Base-by-base conservation (phyloP, 805 yeast species). In the Suhomyces vadensis region DNA sequence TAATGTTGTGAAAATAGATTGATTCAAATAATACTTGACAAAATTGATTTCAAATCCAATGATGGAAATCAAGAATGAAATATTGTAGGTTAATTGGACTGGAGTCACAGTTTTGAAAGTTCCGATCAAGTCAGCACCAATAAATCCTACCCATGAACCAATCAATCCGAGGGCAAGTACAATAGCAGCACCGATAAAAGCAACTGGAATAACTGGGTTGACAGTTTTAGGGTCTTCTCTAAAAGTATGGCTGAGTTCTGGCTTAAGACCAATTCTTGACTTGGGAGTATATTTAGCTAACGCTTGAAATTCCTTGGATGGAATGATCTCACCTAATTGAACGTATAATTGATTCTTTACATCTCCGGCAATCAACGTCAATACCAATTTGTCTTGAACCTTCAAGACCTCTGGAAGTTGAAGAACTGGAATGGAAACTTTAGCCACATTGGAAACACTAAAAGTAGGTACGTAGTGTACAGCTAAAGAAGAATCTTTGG, bases 181-280 rank as follows among this genome's bases (percentile, higher is more conserved):
- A 10, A 68, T 50, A 10, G 80, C 74, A 5, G 65, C 65, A 3
- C 65, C 68, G 14, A 74, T 69, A 54, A 85, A 83, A 0, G 73
- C 52, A 7, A 73, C 49, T 2, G 91, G 83, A 19, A 85, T 50
- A 2, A 71, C 48, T 6, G 79, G 64, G 43, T 77, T 67, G 9
- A 79, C 81, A 26, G 82, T 78, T 25, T 63, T 63, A 16, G 82
- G 79, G n/a, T 76, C 77, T 3, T 64, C 60, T 43, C 71, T 73
- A 69, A 88, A 89, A 27, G 65, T 59, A 61, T 87, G 89, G 50
- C 62, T 63, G 51, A 88, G 84, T 63, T 84, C 90, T 2, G 82
- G 78, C 57, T 74, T 61, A 10, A 75, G 60, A 2, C 76, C 84
- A 44, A 74, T 63, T 51, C 76, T 67, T 17, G 74, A 50, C 45